phyloP scores from a whole-genome alignment of 1,139 yeast species.

The Nakaseomyces glabratus region DNA sequence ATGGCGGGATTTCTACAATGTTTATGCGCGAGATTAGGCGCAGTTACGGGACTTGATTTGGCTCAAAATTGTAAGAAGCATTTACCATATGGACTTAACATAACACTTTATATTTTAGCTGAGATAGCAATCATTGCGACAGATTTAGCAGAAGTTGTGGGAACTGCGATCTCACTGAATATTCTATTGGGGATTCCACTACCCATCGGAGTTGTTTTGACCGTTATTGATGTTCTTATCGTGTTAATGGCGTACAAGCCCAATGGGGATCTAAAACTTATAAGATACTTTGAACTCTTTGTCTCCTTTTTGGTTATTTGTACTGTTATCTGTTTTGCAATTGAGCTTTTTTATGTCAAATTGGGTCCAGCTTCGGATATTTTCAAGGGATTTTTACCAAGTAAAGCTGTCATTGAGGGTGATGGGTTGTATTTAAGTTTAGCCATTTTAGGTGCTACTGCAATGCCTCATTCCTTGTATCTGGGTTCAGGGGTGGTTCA shows the following conservation, averaged over 20 bases:
- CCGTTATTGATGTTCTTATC: slow-evolving; percentile 63
- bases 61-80: slow-evolving; percentile 68
- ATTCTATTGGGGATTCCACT: slow-evolving; percentile 61
- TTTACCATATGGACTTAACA: slow-evolving; percentile 48
- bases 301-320: slow-evolving; percentile 54
- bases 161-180: slow-evolving; percentile 67
- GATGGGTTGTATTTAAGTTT: slow-evolving; percentile 58
- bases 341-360: slow-evolving; percentile 49
- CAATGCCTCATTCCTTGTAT: slow-evolving; percentile 74
- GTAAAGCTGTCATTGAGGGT: slow-evolving; percentile 43
- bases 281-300: slow-evolving; percentile 56
- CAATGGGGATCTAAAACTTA: slow-evolving; percentile 57
- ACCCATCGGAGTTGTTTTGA: slow-evolving; percentile 55
- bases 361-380: slow-evolving; percentile 34
- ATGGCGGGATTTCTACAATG: slow-evolving; percentile 67
- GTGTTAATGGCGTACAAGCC: slow-evolving; percentile 63
- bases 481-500: slow-evolving; percentile 72
- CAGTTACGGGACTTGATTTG: slow-evolving; percentile 68
- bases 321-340: slow-evolving; percentile 57
- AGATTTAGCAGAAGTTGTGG: slow-evolving; percentile 75
- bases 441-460: slow-evolving; percentile 75
- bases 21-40: slow-evolving; percentile 64
- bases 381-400: slow-evolving; percentile 53
- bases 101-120: slow-evolving; percentile 52
- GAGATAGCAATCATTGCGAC: slow-evolving; percentile 74